Evolutionary conservation across 2,329 filamentous ascomycete species (phyloP), one percentile per base, ranked within the genome.

Genomic region (Emericellopsis atlantica): DNA sequence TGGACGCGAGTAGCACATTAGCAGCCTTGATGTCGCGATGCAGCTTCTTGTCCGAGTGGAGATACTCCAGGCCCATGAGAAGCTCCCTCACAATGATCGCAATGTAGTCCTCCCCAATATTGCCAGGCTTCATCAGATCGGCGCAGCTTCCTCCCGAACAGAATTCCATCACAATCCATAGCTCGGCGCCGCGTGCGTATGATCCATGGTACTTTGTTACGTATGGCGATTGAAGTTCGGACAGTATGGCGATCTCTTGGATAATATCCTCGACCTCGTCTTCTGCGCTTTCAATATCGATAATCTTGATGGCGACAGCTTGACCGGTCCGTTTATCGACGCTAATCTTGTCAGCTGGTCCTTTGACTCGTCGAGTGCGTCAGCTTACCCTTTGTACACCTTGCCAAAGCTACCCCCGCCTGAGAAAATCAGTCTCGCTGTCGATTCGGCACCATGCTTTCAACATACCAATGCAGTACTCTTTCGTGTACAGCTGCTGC

Each of bases 121-220:
- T 65, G 21, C 92, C 92, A 0, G 92, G 88, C 65, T 94, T 94
- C 81, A 98, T 84, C 46, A 98, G 67, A 58, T 96, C 92, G 37
- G 86, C 88, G 56, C 92, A 96, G 63, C 90, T 96, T 5, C 92
- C 92, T 18, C 92, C 92, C 1, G 90, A 89, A 62, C 92, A 98
- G 55, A 92, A 98, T 62, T 98, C 92, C 92, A 98, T 98, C 59
- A 96, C 88, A 52, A 98, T 98, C 92, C 92, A 98, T 53, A 98
- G 67, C 65, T 96, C 86, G 3, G 89, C 92, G 21, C 90, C 92
- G 56, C 95, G 95, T 51, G 95, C 79, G 56, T 92, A 96, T 43
- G 90, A 95, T 49, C 92, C 92, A 65, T 95, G 88, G 69, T 98
- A 98, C 61, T 93, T 92, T 32, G 92, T 98, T 46, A 96, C 90